Evolutionary conservation across 192 early-diverging fungal species (phyloP), one percentile per base, ranked within the genome.

Genomic region (Kappamyces sp.): DNA sequence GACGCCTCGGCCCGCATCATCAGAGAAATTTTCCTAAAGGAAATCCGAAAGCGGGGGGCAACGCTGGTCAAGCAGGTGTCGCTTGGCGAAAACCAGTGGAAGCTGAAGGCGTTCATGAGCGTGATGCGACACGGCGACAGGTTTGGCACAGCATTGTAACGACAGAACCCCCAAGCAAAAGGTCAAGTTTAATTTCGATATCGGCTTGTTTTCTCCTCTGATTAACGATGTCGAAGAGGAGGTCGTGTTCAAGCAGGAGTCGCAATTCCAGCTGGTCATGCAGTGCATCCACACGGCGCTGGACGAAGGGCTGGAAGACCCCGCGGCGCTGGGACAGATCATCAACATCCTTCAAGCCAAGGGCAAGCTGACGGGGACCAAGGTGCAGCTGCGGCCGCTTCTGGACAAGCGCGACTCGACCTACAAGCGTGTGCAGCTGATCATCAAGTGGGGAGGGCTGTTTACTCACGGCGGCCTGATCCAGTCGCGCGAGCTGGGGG

Each of bases 81-180:
- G 12, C 80, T 80, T 38, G 81, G 86, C 35, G 89, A 90, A 61
- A 87, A 83, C 61, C 86, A 88, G 34, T 98, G 95, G 95, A 74
- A 80, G 48, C 74, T 98, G 33, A 98, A 98, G 74, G 90, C 87
- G 4, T 94, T 97, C 65, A 65, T 96, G 7, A 89, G 87, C 1
- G 91, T 98, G 1, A 86, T 96, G 55, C 83, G 95, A 43, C 95
- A 98, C 69, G 93, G 86, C 23, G 95, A 98, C 63, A 75, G 23
- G 23, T 23, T 23, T 23, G 23, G 23, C 23, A 23, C 23, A 23
- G 23, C 23, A 23, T 23, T 23, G 23, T 23, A 23, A 23, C 23
- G 23, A 23, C 23, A 23, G 95, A 32, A 98, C 95, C 10, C 95
- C 95, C 48, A 98, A 98, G 75, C 93, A 95, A 66, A 98, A 98